These are phyloP conservation scores for Staphylotrichum longicolle DNA, from an alignment of 495 filamentous ascomycete species.

Conservation along the genomic window DNA sequence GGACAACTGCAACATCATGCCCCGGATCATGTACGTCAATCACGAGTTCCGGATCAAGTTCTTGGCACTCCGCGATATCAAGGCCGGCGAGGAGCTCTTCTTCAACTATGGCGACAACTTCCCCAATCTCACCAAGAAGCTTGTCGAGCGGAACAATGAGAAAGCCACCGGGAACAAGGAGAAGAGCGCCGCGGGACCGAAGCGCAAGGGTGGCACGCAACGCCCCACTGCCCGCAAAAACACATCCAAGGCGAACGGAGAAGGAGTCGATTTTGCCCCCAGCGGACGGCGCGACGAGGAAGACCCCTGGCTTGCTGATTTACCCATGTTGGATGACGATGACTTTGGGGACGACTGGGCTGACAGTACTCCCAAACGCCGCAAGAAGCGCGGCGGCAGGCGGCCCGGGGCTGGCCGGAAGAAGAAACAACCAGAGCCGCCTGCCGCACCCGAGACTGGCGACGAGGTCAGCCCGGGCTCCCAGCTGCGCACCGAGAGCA, in stretches of 20 bases:
- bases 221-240: slow-evolving; percentile 27
- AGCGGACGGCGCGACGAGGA: slow-evolving; percentile 22
- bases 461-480: slow-evolving; percentile 11
- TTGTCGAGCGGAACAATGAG: slow-evolving; percentile 46
- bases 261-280: slow-evolving; percentile 13
- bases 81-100: slow-evolving; percentile 64
- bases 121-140: slow-evolving; percentile 50
- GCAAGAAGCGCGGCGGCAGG: slow-evolving; percentile 33
- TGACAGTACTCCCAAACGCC: slow-evolving; percentile 5
- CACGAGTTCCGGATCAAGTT: slow-evolving; percentile 67
- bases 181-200: slow-evolving; percentile 3
- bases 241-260: slow-evolving; percentile 22
- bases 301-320: slow-evolving; percentile 1
- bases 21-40: slow-evolving; percentile 62
- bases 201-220: slow-evolving; percentile 26
- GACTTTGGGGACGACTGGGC: slow-evolving; percentile 24
- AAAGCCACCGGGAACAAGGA: slow-evolving; percentile 23
- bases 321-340: slow-evolving; percentile 25
- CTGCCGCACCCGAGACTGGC: background rate
- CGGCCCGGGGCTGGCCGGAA: slow-evolving; percentile 34
- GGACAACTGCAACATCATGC: slow-evolving; percentile 51
- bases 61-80: slow-evolving; percentile 56
- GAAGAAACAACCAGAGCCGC: slow-evolving; percentile 22
- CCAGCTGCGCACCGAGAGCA: slow-evolving; percentile 24
- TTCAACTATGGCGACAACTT: slow-evolving; percentile 64